These are phyloP conservation scores for Gossypium laxum DNA, from an alignment of 441 rosid genomes.

Conservation along the genomic window DNA sequence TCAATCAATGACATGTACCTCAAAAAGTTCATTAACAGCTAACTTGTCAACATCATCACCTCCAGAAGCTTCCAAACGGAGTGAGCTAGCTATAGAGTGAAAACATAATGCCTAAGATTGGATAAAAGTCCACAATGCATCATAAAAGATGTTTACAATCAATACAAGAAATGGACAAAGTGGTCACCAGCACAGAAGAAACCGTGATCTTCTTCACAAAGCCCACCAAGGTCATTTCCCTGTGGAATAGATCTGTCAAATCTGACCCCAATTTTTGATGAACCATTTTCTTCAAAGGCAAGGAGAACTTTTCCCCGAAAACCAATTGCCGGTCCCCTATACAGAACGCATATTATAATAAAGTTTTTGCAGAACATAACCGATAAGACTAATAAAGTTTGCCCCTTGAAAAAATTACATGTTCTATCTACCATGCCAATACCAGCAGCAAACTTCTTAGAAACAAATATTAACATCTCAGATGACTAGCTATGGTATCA, in stretches of 20 bases:
- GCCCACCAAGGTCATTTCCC: constrained; percentile 94
- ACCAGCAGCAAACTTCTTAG: constrained; percentile 2
- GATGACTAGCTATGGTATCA: not conserved
- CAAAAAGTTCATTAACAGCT: constrained; percentile 76
- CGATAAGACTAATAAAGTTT: not conserved
- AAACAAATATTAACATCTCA: not conserved
- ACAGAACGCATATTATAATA: not conserved
- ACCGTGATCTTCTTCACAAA: constrained; percentile 82
- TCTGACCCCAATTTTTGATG: constrained; percentile 88
- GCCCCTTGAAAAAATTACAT: not conserved
- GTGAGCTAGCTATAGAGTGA: constrained; percentile 15
- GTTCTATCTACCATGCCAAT: not conserved
- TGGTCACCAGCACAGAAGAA: constrained; percentile 79
- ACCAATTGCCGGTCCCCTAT: constrained; percentile 75
- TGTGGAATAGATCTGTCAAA: constrained; percentile 76
- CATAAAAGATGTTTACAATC: not conserved
- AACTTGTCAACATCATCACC: constrained; percentile 78
- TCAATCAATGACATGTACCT: constrained; percentile 38
- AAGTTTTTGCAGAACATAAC: not conserved
- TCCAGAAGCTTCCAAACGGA: constrained; percentile 66
- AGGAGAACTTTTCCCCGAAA: constrained; percentile 86
- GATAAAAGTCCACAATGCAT: not conserved
- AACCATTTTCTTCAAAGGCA: constrained; percentile 81
- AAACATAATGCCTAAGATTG: not conserved
- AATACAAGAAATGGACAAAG: not conserved